Evolutionary conservation across 352 stramenopile species (phyloP).

Genomic region (Pythium periplocum): DNA sequence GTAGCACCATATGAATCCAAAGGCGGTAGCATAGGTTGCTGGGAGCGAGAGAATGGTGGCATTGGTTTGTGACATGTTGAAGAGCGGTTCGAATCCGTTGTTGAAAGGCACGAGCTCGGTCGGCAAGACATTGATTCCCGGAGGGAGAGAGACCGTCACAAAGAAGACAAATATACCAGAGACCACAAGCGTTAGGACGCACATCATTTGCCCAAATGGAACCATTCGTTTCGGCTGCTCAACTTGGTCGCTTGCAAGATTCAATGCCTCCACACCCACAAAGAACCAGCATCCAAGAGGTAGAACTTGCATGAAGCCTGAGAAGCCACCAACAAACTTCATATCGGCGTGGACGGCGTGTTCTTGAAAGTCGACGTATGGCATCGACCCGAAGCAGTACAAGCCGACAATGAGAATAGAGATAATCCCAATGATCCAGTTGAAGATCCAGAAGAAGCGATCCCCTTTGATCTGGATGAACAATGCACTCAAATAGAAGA

Average conservation of each 20-base stretch:
- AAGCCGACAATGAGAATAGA: constrained; percentile 11
- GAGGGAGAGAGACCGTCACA: constrained; percentile 5
- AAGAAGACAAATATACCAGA: constrained; percentile 16
- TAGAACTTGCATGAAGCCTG: constrained; percentile 16
- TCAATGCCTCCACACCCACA: constrained; percentile 21
- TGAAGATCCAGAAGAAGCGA: constrained; percentile 21
- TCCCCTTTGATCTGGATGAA: constrained; percentile 14
- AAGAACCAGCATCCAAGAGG: constrained; percentile 20
- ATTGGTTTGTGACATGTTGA: constrained; percentile 2
- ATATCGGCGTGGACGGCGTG: background rate
- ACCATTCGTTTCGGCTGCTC: constrained; percentile 3
- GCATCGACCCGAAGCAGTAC: constrained; percentile 13
- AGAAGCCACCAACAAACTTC: constrained; percentile 7
- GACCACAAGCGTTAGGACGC: constrained; percentile 8
- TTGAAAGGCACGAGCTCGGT: constrained; percentile 9
- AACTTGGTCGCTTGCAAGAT: constrained; percentile 12
- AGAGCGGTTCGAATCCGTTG: constrained; percentile 11
- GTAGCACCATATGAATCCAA: constrained; percentile 22
- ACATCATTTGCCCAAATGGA: constrained; percentile 14
- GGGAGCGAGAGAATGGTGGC: constrained; percentile 14
- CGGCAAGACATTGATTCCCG: constrained; percentile 2
- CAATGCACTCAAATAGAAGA: constrained; percentile 16
- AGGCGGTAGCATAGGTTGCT: constrained; percentile 13
- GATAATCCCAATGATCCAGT: constrained; percentile 9
- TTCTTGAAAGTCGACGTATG: constrained; percentile 2